These are phyloP conservation scores for Collybiopsis luxurians DNA, from an alignment of 768 basidiomycete species.

Conservation along the genomic window DNA sequence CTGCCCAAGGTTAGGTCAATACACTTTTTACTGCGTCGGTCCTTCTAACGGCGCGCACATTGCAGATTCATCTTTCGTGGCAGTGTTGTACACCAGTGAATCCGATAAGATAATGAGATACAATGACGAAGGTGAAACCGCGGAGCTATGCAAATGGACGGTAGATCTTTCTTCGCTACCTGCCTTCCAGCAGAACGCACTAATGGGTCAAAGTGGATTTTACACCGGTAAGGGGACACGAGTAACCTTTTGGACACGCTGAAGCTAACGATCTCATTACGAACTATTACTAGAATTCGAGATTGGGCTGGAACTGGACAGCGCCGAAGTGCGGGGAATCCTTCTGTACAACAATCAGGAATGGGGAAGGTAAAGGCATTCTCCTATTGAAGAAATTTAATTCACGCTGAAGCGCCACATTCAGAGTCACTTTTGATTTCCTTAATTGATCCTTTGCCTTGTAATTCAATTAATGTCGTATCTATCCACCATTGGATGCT, in stretches of 20 bases:
- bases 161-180: slow-evolving; percentile 79
- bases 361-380: slow-evolving; percentile 76
- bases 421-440: slow-evolving; percentile 50
- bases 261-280: slow-evolving; percentile 1
- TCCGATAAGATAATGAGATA: slow-evolving; percentile 77
- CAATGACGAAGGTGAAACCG: slow-evolving; percentile 79
- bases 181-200: slow-evolving; percentile 71
- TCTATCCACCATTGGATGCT: no score
- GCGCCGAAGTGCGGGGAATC: slow-evolving; percentile 83
- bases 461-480: not conserved
- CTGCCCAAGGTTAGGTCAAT: slow-evolving; percentile 35
- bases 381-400: no score
- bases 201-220: slow-evolving; percentile 60
- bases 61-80: slow-evolving; percentile 75
- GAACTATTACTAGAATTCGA: slow-evolving; percentile 61
- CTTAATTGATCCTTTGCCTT: slow-evolving; percentile 28
- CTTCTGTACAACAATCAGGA: slow-evolving; percentile 72
- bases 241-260: not conserved
- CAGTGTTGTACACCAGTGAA: slow-evolving; percentile 79
- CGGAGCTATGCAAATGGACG: slow-evolving; percentile 83
- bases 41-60: no score
- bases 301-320: slow-evolving; percentile 79
- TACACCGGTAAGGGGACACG: slow-evolving; percentile 60
- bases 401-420: slow-evolving; percentile 6
- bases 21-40: not conserved